Conservation (phyloP, 2,329 filamentous ascomycete species). For the Microdochium trichocladiopsis region DNA sequence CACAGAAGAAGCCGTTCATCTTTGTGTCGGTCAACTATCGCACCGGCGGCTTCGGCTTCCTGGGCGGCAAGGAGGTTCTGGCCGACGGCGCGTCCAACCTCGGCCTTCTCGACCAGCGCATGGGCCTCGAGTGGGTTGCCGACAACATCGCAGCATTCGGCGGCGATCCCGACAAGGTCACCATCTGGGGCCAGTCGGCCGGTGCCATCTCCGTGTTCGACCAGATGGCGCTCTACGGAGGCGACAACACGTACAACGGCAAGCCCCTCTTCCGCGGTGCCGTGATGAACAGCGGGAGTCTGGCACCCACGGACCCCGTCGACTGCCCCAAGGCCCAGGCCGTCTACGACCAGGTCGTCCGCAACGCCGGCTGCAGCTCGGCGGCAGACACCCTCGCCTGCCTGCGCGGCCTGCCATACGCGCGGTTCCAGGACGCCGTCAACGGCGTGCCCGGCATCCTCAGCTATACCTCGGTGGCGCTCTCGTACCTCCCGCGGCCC, state of each 20-base stretch:
- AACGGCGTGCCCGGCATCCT: slow-evolving; percentile 52
- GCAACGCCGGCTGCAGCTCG: slow-evolving; percentile 44
- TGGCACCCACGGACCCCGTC: slow-evolving; percentile 42
- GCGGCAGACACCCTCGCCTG: slow-evolving; percentile 42
- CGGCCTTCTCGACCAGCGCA: slow-evolving; percentile 53
- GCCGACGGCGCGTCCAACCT: slow-evolving; percentile 49
- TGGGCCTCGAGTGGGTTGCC: slow-evolving; percentile 55
- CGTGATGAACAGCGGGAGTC: slow-evolving; percentile 56
- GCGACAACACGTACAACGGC: slow-evolving; percentile 56
- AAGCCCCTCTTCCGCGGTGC: slow-evolving; percentile 55
- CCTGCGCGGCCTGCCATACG: slow-evolving; percentile 44
- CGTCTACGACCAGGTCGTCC: slow-evolving; percentile 44
- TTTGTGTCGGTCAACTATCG: slow-evolving; percentile 61
- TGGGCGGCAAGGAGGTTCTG: slow-evolving; percentile 48
- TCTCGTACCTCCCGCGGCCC: slow-evolving; percentile 56
- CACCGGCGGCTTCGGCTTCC: slow-evolving; percentile 55
- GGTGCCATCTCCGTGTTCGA: slow-evolving; percentile 55
- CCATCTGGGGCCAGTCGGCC: slow-evolving; percentile 57
- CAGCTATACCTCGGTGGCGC: slow-evolving; percentile 47
- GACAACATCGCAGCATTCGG: slow-evolving; percentile 61
- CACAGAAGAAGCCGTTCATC: slow-evolving; percentile 47
- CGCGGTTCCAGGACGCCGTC: slow-evolving; percentile 45
- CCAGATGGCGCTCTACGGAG: slow-evolving; percentile 55
- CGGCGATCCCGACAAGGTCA: slow-evolving; percentile 57
- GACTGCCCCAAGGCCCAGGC: slow-evolving; percentile 49